Conservation (phyloP, 768 basidiomycete species). For the Favolaschia claudopus region DNA sequence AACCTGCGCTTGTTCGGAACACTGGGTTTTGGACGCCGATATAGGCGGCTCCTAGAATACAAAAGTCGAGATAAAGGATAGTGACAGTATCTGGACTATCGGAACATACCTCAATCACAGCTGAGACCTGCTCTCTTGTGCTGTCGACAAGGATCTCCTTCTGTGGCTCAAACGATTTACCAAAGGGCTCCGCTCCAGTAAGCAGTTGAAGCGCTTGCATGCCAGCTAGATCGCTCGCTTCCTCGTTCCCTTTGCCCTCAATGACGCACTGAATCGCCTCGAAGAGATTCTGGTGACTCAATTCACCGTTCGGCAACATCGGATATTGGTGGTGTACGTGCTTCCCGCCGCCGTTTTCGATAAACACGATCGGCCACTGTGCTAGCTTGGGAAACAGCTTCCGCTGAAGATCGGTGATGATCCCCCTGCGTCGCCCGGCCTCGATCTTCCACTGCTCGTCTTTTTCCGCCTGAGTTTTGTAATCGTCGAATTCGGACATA, state of each 20-base stretch:
- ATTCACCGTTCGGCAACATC: background rate
- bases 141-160: conserved; percentile 2
- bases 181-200: background rate
- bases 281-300: background rate
- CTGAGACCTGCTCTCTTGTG: too few relatives aligned
- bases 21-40: too few relatives aligned
- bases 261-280: background rate
- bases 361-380: background rate
- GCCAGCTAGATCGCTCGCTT: background rate
- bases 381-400: background rate
- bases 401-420: conserved; percentile 1
- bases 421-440: background rate
- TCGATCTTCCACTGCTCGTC: conserved; percentile 1
- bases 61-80: too few relatives aligned
- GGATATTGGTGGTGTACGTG: background rate
- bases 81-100: too few relatives aligned
- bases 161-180: background rate
- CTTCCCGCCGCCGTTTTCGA: background rate
- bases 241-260: background rate
- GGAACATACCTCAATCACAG: too few relatives aligned
- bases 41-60: too few relatives aligned
- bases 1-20: too few relatives aligned
- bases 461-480: background rate
- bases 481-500: conserved; percentile 9
- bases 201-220: background rate